phyloP scores from a whole-genome alignment of 1,284 basidiomycete genomes.

The Earliella scabrosa region DNA sequence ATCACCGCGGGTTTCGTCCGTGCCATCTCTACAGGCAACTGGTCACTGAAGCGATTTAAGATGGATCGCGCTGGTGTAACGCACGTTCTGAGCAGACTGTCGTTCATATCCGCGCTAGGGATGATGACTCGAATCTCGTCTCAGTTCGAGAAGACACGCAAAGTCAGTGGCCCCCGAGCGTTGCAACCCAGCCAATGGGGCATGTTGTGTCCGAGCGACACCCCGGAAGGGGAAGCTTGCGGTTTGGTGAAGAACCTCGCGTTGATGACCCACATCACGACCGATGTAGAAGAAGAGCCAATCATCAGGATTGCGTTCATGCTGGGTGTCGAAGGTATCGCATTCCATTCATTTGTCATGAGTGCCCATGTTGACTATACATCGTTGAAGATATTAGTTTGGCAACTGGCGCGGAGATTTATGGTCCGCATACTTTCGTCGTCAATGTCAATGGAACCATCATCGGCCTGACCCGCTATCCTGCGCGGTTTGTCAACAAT shows the following conservation, averaged over 20 bases:
- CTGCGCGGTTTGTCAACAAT: slow-evolving; percentile 84
- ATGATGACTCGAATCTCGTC: slow-evolving; percentile 99
- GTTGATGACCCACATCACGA: slow-evolving; percentile 99
- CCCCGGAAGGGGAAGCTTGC: slow-evolving; percentile 99
- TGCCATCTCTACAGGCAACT: slow-evolving; percentile 99
- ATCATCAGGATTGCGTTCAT: slow-evolving; percentile 91
- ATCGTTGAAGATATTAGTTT: slow-evolving; percentile 81
- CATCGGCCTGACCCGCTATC: slow-evolving; percentile 90
- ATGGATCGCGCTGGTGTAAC: slow-evolving; percentile 99
- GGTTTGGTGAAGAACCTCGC: slow-evolving; percentile 99
- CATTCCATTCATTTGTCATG: slow-evolving; percentile 8
- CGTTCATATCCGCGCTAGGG: slow-evolving; percentile 96
- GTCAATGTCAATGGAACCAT: slow-evolving; percentile 98
- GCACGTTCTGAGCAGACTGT: slow-evolving; percentile 94
- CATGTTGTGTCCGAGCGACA: slow-evolving; percentile 98
- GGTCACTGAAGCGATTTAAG: slow-evolving; percentile 99
- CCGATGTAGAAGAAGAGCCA: slow-evolving; percentile 96
- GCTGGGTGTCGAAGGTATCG: slow-evolving; percentile 91
- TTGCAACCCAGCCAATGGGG: slow-evolving; percentile 99
- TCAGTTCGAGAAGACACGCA: slow-evolving; percentile 99
- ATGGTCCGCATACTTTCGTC: slow-evolving; percentile 89
- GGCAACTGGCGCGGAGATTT: slow-evolving; percentile 95
- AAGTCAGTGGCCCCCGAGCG: slow-evolving; percentile 97
- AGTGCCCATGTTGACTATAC: slow-evolving; percentile 13
- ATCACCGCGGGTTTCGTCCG: slow-evolving; percentile 97